A percentile compares a stretch with the other conserved stretches of the same genome.
Conservation (phyloP, 1,139 yeast species). For the Suhomyces guaymorum region DNA sequence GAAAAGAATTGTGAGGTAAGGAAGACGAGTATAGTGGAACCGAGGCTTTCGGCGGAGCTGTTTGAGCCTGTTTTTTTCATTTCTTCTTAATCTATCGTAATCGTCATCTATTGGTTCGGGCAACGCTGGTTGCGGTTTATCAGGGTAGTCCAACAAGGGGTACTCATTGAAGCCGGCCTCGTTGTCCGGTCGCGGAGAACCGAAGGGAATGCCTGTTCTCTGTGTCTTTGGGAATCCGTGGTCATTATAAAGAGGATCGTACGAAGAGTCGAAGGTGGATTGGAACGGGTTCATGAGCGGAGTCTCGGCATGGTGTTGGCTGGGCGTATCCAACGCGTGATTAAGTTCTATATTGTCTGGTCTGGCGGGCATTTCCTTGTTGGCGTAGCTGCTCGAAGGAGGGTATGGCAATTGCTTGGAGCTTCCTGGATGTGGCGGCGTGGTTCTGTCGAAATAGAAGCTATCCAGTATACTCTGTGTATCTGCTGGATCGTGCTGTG, state of each 20-base stretch:
- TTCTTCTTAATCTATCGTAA: conserved; percentile 3
- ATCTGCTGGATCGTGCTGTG: conserved; percentile 1
- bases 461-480: conserved; percentile 1
- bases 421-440: background rate
- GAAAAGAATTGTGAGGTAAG: conserved; percentile 49
- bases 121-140: conserved; percentile 10
- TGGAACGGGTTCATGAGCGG: conserved; percentile 13
- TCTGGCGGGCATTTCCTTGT: conserved; percentile 6
- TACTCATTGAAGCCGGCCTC: conserved; percentile 8
- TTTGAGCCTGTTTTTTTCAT: conserved; percentile 13
- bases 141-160: conserved; percentile 6
- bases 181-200: conserved; percentile 6
- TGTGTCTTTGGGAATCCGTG: background rate
- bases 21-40: conserved; percentile 46
- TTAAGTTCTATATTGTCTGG: conserved; percentile 11
- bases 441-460: conserved; percentile 5
- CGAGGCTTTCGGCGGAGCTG: conserved; percentile 31
- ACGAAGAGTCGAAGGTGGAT: conserved; percentile 7
- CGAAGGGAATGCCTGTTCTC: conserved; percentile 6
- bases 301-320: conserved; percentile 4
- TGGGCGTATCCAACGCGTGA: background rate
- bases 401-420: conserved; percentile 8
- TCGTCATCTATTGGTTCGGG: conserved; percentile 6
- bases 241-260: background rate
- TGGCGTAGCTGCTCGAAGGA: conserved; percentile 4